Evolutionary conservation across 2,329 filamentous ascomycete genomes (phyloP).

Genomic region (Beauveria varroae): DNA sequence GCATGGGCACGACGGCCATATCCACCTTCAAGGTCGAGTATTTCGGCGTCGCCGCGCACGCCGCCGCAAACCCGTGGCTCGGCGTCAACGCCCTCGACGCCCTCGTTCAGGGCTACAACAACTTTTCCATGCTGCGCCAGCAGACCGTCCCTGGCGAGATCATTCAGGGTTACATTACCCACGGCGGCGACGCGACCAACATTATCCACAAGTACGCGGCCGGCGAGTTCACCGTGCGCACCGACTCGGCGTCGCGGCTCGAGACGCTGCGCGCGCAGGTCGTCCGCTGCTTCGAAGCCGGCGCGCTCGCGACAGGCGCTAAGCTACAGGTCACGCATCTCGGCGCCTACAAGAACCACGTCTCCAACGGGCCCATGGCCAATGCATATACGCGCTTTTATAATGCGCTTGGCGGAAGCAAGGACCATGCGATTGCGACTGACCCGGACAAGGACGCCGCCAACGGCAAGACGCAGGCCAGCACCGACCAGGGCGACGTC

Average conservation of each 20-base stretch:
- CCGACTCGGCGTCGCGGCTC: constrained; percentile 33
- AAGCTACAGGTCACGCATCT: constrained; percentile 31
- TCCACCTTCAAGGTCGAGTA: constrained; percentile 42
- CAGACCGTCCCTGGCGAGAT: constrained; percentile 45
- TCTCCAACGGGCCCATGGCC: constrained; percentile 44
- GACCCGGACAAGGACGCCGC: constrained; percentile 34
- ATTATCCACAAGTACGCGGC: constrained; percentile 45
- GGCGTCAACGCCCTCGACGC: constrained; percentile 53
- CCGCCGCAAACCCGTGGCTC: constrained; percentile 47
- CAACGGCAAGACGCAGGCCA: constrained; percentile 39
- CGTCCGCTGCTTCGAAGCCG: constrained; percentile 30
- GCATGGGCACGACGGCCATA: constrained; percentile 46
- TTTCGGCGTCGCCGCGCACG: constrained; percentile 47
- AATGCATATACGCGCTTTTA: constrained; percentile 36
- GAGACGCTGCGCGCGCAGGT: constrained; percentile 33
- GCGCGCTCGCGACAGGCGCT: constrained; percentile 36
- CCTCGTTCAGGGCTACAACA: constrained; percentile 38
- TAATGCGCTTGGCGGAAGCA: constrained; percentile 26
- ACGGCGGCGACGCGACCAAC: constrained; percentile 45
- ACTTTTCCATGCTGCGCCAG: constrained; percentile 44
- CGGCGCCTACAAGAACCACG: constrained; percentile 44
- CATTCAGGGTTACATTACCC: constrained; percentile 42
- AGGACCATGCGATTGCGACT: constrained; percentile 20
- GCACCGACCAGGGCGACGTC: constrained; percentile 53
- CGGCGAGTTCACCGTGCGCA: constrained; percentile 37